A percentile compares a stretch with the other conserved stretches of the same genome.
Conservation (phyloP, 2,329 filamentous ascomycete genomes). For the Lecanicillium sp. region DNA sequence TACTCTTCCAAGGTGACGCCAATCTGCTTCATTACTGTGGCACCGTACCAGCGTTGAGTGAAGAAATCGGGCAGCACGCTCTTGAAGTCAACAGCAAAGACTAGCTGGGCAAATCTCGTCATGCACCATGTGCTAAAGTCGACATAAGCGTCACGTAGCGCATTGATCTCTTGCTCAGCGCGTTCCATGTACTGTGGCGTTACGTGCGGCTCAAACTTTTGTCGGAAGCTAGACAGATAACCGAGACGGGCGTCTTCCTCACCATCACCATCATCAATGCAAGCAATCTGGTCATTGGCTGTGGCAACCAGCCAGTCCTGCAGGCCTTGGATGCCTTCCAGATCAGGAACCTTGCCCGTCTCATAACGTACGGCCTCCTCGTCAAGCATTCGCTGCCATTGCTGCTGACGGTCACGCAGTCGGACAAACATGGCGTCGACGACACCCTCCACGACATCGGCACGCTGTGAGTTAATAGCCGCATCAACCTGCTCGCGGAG, state of each 20-base stretch:
- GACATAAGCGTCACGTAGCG: conserved; percentile 83
- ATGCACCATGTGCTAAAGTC: conserved; percentile 93
- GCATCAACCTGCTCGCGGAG: conserved; percentile 84
- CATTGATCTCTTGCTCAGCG: conserved; percentile 62
- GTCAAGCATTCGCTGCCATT: conserved; percentile 83
- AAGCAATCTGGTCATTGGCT: conserved; percentile 97
- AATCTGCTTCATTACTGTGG: conserved; percentile 86
- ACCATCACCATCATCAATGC: conserved; percentile 76
- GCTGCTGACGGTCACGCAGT: conserved; percentile 71
- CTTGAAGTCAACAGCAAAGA: conserved; percentile 86
- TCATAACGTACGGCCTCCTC: conserved; percentile 74
- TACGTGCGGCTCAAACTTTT: conserved; percentile 74
- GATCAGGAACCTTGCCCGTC: conserved; percentile 39
- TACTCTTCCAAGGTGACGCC: conserved; percentile 94
- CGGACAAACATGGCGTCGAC: conserved; percentile 93
- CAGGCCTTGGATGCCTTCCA: conserved; percentile 66
- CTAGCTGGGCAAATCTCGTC: conserved; percentile 72
- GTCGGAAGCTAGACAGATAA: conserved; percentile 79
- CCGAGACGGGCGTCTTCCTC: conserved; percentile 66
- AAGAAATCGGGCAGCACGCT: conserved; percentile 82
- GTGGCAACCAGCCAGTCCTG: conserved; percentile 96
- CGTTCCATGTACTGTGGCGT: conserved; percentile 72
- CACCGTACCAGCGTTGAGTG: conserved; percentile 79
- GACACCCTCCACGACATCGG: conserved; percentile 89
- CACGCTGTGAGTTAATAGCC: conserved; percentile 73